phyloP scores from a whole-genome alignment of 2,329 filamentous ascomycete genomes.

The Nigrospora oryzae region DNA sequence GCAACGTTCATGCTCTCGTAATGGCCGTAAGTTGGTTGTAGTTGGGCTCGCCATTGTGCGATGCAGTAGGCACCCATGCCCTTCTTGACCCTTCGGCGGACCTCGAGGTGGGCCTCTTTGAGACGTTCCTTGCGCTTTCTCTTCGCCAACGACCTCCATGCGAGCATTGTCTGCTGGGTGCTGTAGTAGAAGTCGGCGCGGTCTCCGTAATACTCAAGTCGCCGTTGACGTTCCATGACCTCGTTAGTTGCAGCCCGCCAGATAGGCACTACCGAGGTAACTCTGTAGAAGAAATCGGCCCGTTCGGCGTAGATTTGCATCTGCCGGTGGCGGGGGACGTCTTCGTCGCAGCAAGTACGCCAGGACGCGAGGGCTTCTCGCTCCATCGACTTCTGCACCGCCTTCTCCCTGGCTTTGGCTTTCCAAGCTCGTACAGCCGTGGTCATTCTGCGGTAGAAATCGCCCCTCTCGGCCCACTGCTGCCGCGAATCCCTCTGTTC shows the following conservation, averaged over 20 bases:
- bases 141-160: constrained; percentile 16
- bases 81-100: constrained; percentile 22
- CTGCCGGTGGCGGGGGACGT: constrained; percentile 9
- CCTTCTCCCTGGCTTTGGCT: constrained; percentile 4
- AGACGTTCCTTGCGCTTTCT: constrained; percentile 19
- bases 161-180: constrained; percentile 11
- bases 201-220: constrained; percentile 14
- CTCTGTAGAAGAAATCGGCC: constrained; percentile 17
- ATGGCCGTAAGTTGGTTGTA: constrained; percentile 15
- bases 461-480: constrained; percentile 1
- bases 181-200: constrained; percentile 20
- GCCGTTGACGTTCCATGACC: constrained; percentile 8
- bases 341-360: constrained; percentile 5
- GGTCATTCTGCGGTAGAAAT: constrained; percentile 4
- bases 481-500: neutral
- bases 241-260: constrained; percentile 16
- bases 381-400: constrained; percentile 4
- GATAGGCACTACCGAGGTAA: constrained; percentile 13
- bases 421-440: constrained; percentile 8
- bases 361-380: constrained; percentile 3
- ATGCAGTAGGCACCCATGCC: constrained; percentile 20
- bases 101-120: constrained; percentile 21
- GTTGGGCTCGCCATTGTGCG: constrained; percentile 16
- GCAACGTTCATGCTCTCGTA: constrained; percentile 14
- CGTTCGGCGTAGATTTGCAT: constrained; percentile 16